Conservation (phyloP, 2,329 filamentous ascomycete species). For the Trichoderma koningii region DNA sequence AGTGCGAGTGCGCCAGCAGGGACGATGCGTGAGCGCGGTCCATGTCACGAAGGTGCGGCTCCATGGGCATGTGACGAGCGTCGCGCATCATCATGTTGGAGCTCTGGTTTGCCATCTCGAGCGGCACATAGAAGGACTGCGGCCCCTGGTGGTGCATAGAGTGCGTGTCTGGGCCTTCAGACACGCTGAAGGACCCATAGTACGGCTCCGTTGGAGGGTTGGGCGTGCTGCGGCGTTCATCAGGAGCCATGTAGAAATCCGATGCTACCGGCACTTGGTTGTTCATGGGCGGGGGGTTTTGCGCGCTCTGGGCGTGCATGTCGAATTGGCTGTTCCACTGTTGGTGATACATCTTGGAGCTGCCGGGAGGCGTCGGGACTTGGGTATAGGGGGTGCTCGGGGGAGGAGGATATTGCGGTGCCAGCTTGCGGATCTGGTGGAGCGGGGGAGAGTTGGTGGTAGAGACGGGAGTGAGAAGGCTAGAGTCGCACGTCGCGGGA, state of each 20-base stretch:
- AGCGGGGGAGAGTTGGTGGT: slow-evolving; percentile 51
- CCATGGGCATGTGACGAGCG: slow-evolving; percentile 32
- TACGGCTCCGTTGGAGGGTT: slow-evolving; percentile 42
- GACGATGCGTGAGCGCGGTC: slow-evolving; percentile 28
- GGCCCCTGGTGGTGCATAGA: slow-evolving; percentile 31
- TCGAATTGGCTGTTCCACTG: slow-evolving; percentile 46
- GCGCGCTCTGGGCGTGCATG: slow-evolving; percentile 45
- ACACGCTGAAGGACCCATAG: slow-evolving; percentile 43
- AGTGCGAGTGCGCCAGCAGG: slow-evolving; percentile 34
- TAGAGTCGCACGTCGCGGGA: slow-evolving; percentile 45
- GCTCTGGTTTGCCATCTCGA: slow-evolving; percentile 36
- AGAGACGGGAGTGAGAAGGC: slow-evolving; percentile 56
- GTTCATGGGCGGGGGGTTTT: slow-evolving; percentile 50
- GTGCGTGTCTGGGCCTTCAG: slow-evolving; percentile 36
- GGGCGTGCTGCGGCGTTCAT: slow-evolving; percentile 42
- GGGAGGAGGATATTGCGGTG: slow-evolving; percentile 45
- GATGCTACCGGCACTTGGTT: slow-evolving; percentile 41
- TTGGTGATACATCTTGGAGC: slow-evolving; percentile 48
- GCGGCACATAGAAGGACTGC: slow-evolving; percentile 37
- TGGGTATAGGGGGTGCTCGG: slow-evolving; percentile 43
- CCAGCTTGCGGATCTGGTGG: slow-evolving; percentile 47
- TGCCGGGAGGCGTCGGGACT: slow-evolving; percentile 52
- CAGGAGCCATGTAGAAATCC: slow-evolving; percentile 44
- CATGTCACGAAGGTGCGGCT: slow-evolving; percentile 34
- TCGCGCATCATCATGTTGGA: slow-evolving; percentile 34